Base-by-base conservation (phyloP, 2,329 filamentous ascomycete species). In the Chrysoporthe cubensis region DNA sequence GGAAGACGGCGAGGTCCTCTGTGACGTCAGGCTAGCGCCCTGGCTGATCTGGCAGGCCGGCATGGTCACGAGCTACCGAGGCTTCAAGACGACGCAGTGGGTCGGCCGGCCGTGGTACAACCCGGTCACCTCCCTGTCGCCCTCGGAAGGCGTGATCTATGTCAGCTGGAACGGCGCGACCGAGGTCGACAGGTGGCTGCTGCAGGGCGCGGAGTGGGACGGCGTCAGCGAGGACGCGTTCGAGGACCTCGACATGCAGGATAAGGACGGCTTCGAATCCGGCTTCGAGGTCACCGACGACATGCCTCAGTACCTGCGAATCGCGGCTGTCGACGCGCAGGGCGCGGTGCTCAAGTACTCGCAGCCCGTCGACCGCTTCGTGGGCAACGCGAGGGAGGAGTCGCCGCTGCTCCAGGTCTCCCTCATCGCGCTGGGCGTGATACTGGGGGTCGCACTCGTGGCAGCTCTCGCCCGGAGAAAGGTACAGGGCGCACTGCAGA, bases 141-240 rank as follows among this genome's bases (percentile, higher is more conserved):
- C 70, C 2, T 32, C 52, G 3, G 66, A 71, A 8, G 59, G 61
- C 14, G 46, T 62, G 14, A 32, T 72, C n/a, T 72, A 70, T 18
- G 67, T 70, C 26, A 72, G 71, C 63, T 72, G 71, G 71, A 71
- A 72, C 56, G 71, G 71, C 26, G 71, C 71, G 13, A 72, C 71
- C 0, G 67, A 69, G 42, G 64, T 71, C n/a, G 59, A 59, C 18
- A 62, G 62, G 18, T 72, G 71, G 71, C 62, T 69, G 8, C 59
- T 72, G 18, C 67, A 71, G 65, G 66, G 65, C 13, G 65, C 61
- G n/a, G 65, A 66, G 11, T 68, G 65, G 66, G 64, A 64, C 13
- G 66, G 46, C 13, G 64, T 57, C 26, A 9, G 44, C 3, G 48
- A 61, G 5, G 61, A 66, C 11, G 16, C 40, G 4, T 71, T 62